These are phyloP conservation scores for Diplotaxis tenuifolia DNA, from an alignment of 345 rosid species.

Conservation along the genomic window DNA sequence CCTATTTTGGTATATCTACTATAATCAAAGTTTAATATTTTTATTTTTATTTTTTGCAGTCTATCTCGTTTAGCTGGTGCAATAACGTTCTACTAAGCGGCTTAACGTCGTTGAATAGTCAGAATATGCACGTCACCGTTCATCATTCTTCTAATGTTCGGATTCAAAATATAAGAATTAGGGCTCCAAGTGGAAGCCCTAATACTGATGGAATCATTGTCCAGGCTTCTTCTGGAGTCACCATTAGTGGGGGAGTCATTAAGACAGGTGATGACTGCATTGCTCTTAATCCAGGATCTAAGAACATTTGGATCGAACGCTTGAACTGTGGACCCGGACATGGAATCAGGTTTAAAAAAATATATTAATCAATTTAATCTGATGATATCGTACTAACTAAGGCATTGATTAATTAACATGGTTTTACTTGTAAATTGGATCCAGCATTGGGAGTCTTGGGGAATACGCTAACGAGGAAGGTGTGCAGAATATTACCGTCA, in stretches of 20 bases:
- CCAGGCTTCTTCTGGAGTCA: conserved; percentile 44
- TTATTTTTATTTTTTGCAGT: conserved; percentile 27
- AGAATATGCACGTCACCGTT: conserved; percentile 43
- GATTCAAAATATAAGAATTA: conserved; percentile 41
- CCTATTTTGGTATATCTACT: background rate
- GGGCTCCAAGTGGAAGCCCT: conserved; percentile 49
- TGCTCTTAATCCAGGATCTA: conserved; percentile 53
- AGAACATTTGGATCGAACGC: conserved; percentile 43
- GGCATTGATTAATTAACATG: background rate
- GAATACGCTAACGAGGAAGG: conserved; percentile 41
- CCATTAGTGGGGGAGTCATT: conserved; percentile 39
- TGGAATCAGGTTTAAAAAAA: conserved; percentile 47
- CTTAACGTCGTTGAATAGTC: conserved; percentile 50
- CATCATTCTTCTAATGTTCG: conserved; percentile 41
- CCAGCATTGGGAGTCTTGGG: conserved; percentile 59
- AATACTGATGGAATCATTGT: conserved; percentile 61
- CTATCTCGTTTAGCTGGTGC: conserved; percentile 45
- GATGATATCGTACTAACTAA: background rate
- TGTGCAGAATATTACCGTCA: conserved; percentile 46
- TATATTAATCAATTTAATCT: background rate
- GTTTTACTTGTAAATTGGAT: conserved; percentile 7
- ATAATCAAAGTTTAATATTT: background rate
- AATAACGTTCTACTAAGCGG: conserved; percentile 43
- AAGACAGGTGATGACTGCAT: conserved; percentile 61
- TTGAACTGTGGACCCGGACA: conserved; percentile 67